Base-by-base conservation (phyloP, 768 basidiomycete genomes). In the Naganishia onofrii region DNA sequence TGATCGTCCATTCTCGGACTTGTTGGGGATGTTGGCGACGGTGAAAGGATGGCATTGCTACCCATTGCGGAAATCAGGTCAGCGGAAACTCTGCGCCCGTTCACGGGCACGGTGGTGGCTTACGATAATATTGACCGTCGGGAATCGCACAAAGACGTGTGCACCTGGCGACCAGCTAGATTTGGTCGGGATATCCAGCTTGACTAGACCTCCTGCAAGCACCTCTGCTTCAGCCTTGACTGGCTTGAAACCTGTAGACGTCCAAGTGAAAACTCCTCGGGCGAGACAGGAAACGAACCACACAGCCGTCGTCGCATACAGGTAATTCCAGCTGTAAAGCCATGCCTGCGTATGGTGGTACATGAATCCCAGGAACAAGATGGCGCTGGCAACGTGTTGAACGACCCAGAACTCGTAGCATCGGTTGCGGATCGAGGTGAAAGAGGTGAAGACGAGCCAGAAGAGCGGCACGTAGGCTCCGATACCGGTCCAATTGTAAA, bases 281-380 rank as follows among this genome's bases (percentile, higher is more conserved):
- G 60, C 60, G 9, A 63, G 6, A 36, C 38, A 63, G 15, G 60
- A 63, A 1, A 44, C 60, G 34, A 63, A 44, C 60, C 60, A 63
- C 10, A 63, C 60, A 29, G 60, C 60, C n/a, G 60, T 63, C 23
- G 77, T 75, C 5, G 74, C 76, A 53, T 69, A 76, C 34, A 78
- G 52, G 69, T 77, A 78, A 67, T 73, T 71, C 74, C 74, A 75
- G 9, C 63, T 57, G 36, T 52, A 46, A 9, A 71, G 26, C 56
- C 44, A 53, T 4, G 69, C 66, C 63, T 78, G 76, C 69, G 75
- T 77, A 69, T 78, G 77, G 26, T 75, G 69, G 71, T 74, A 78
- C 73, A 78, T 77, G 67, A 77, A 77, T 1, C 65, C 75, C 21
- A 69, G 67, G 70, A 78, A 78, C 56, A 77, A 66, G 38, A 76